Conservation (phyloP, 345 rosid genomes). For the Citrus mangshanensis region DNA sequence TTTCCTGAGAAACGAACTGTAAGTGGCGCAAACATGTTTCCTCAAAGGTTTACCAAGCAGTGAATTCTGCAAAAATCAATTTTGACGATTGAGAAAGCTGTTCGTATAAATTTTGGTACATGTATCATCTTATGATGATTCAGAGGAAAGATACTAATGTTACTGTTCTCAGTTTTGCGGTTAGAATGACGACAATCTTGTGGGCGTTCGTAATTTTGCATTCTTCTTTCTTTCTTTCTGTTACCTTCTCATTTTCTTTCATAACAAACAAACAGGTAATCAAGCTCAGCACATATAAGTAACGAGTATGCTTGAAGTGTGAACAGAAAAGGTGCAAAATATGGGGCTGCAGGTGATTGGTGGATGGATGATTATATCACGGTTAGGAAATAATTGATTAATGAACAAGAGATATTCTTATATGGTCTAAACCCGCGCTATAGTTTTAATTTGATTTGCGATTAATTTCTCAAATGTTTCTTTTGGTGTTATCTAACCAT, state of each 20-base stretch:
- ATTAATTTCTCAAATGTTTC: no score
- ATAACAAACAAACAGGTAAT: not conserved
- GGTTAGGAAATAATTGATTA: no score
- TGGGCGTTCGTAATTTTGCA: not conserved
- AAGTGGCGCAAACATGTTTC: not conserved
- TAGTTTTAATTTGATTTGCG: no score
- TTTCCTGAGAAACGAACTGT: not conserved
- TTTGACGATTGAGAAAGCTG: constrained; percentile 17
- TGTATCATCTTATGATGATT: not conserved
- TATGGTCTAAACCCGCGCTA: no score
- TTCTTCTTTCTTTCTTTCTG: not conserved
- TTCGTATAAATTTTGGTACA: constrained; percentile 10
- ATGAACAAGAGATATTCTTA: no score
- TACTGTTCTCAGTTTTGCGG: not conserved
- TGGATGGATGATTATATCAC: no score
- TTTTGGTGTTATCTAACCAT: no score
- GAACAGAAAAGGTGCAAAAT: not conserved
- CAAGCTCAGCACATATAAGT: not conserved
- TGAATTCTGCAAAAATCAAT: constrained; percentile 10
- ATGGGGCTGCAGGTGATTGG: no score
- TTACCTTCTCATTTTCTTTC: not conserved
- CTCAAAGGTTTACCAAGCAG: not conserved
- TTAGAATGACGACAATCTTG: no score
- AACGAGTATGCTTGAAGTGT: not conserved
- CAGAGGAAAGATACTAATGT: not conserved